Conservation (phyloP, 345 rosid species). For the Durio zibethinus region DNA sequence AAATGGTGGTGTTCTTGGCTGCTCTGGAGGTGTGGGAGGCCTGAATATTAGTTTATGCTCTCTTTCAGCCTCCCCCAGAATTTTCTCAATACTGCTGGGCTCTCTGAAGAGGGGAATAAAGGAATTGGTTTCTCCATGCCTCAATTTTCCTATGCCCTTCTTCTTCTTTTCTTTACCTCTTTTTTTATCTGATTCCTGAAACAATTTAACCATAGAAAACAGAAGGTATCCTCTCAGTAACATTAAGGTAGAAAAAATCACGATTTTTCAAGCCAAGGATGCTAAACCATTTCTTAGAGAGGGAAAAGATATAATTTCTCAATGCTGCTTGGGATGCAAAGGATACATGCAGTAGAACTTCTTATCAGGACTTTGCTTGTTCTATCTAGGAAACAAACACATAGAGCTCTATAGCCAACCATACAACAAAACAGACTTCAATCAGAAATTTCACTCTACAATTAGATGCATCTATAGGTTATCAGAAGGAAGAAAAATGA, state of each 20-base stretch:
- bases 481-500: not conserved
- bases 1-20: slow-evolving; percentile 43
- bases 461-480: not conserved
- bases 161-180: slow-evolving; percentile 62
- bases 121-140: slow-evolving; percentile 68
- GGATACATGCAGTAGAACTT: not conserved
- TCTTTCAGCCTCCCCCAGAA: slow-evolving; percentile 87
- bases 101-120: slow-evolving; percentile 75
- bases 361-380: not conserved
- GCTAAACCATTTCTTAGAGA: not conserved
- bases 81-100: slow-evolving; percentile 93
- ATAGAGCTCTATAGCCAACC: not conserved
- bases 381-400: not conserved
- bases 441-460: not conserved
- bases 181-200: slow-evolving; percentile 58
- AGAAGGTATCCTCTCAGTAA: not conserved
- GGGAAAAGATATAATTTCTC: not conserved
- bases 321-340: not conserved
- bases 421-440: not conserved
- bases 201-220: slow-evolving; percentile 6
- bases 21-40: slow-evolving; percentile 66
- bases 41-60: slow-evolving; percentile 67
- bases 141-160: slow-evolving; percentile 53
- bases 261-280: not conserved
- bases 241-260: not conserved